A percentile compares a stretch with the other conserved stretches of the same genome.
phyloP scores from a whole-genome alignment of 2,329 filamentous ascomycete species.

The Fragosphaeria purpurea region DNA sequence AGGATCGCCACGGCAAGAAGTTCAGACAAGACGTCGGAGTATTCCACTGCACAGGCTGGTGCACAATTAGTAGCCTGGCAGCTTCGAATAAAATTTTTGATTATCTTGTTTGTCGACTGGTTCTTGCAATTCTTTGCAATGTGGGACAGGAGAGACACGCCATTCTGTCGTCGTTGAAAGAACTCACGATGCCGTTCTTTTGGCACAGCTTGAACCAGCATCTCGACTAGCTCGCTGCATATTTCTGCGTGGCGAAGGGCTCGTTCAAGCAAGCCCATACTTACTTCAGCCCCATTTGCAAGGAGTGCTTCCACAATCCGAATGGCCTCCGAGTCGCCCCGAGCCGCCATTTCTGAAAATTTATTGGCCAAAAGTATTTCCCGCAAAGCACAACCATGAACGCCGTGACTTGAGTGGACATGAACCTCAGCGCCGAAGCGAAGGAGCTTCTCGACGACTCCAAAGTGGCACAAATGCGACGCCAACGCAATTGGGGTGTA shows the following conservation, averaged over 20 bases:
- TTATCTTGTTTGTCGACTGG: background rate
- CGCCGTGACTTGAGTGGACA: background rate
- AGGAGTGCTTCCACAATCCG: background rate
- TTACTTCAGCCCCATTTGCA: background rate
- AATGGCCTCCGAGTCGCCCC: background rate
- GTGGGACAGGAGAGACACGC: background rate
- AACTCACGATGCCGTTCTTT: background rate
- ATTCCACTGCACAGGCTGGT: background rate
- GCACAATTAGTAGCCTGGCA: background rate
- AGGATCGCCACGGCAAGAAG: no score
- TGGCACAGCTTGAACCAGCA: background rate
- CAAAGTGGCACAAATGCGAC: background rate
- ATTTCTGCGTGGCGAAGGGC: background rate
- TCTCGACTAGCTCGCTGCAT: background rate
- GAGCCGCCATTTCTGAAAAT: no score
- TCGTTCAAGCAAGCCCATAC: background rate
- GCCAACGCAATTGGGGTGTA: slow-evolving; percentile 1
- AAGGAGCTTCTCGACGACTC: slow-evolving; percentile 1
- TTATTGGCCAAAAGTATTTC: no score
- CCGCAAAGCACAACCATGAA: background rate
- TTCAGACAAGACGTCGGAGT: background rate
- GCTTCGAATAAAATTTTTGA: background rate
- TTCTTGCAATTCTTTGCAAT: background rate
- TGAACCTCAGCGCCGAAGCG: background rate
- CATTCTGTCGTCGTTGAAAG: background rate